These are phyloP conservation scores for Metschnikowia hibisci DNA, from an alignment of 805 yeast genomes.

Conservation along the genomic window DNA sequence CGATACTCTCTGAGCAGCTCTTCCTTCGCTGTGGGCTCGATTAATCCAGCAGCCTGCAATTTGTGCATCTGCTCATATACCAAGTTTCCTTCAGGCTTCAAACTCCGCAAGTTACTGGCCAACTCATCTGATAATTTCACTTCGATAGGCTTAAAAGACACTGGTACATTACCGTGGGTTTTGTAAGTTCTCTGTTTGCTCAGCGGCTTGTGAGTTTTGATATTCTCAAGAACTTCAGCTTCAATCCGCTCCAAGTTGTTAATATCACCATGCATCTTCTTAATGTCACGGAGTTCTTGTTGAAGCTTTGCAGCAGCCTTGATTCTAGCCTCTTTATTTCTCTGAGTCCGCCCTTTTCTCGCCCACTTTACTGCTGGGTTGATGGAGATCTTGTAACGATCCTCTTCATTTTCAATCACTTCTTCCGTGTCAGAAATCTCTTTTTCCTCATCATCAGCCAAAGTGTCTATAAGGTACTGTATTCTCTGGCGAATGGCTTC, in stretches of 20 bases:
- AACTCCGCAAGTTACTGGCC: conserved; percentile 73
- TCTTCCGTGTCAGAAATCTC: conserved; percentile 28
- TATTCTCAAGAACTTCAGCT: conserved; percentile 31
- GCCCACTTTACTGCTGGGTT: conserved; percentile 58
- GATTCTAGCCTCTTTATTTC: conserved; percentile 66
- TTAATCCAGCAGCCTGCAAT: conserved; percentile 78
- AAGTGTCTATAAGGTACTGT: conserved; percentile 56
- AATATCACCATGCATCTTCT: conserved; percentile 57
- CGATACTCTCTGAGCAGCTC: conserved; percentile 62
- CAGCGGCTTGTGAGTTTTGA: conserved; percentile 24
- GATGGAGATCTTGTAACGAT: conserved; percentile 52
- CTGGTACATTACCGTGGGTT: conserved; percentile 31
- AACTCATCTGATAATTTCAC: conserved; percentile 88
- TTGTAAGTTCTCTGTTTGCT: conserved; percentile 29
- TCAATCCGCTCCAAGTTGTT: conserved; percentile 30
- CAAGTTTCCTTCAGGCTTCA: conserved; percentile 88
- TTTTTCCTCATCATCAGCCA: conserved; percentile 55
- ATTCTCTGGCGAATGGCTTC: conserved; percentile 64
- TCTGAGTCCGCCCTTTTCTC: conserved; percentile 71
- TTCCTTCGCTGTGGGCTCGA: conserved; percentile 78
- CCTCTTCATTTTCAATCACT: conserved; percentile 28
- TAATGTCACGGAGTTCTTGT: conserved; percentile 53
- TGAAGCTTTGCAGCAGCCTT: conserved; percentile 56
- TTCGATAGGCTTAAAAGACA: conserved; percentile 47
- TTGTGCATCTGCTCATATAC: conserved; percentile 77